Base-by-base conservation (phyloP, 768 basidiomycete species). In the Auricularia sp. region DNA sequence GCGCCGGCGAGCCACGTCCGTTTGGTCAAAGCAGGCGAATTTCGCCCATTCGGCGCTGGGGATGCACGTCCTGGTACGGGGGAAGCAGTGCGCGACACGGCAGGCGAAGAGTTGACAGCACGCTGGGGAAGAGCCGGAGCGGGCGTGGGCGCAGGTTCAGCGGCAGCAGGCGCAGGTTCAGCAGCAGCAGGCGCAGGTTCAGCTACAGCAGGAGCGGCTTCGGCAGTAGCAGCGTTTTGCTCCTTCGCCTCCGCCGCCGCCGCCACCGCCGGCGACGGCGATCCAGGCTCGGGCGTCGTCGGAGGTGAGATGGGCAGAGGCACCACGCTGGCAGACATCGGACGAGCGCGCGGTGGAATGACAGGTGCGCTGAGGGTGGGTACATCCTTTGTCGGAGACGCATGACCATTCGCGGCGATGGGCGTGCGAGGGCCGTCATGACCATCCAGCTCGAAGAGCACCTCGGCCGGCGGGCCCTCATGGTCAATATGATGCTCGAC, bases 1-100 rank as follows among this genome's bases (percentile, higher is more conserved):
- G 69, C 5, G 69, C 65, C 34, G 70, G 58, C 21, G 61, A 62
- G 29, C 14, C 24, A 18, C 35, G 51, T 7, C 56, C 63, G 16
- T 58, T 58, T 59, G 34, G 21, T 59, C 24, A 59, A 18, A 10
- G 47, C 47, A 6, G 47, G 47, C 21, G 47, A 51, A 6, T 16
- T 21, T 6, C 47, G 47, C 10, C 47, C 47, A 18, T 51, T 51
- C 47, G 18, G 18, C 5, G 47, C 47, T 5, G 47, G 47, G 1
- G 47, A 45, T 10, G 44, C 44, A 18, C 44, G 44, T 45, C 44
- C 44, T 10, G 10, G 10, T 18, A 45, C 56, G 34, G 29, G 56
- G 7, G 56, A 59, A 8, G 54, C 54, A 7, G 54, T 7, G 3
- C 54, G 54, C 18, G 18, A n/a, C 10, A 54, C n/a, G 7, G 54